These are phyloP conservation scores for Acer saccharum DNA, from an alignment of 345 rosid genomes.

Conservation along the genomic window DNA sequence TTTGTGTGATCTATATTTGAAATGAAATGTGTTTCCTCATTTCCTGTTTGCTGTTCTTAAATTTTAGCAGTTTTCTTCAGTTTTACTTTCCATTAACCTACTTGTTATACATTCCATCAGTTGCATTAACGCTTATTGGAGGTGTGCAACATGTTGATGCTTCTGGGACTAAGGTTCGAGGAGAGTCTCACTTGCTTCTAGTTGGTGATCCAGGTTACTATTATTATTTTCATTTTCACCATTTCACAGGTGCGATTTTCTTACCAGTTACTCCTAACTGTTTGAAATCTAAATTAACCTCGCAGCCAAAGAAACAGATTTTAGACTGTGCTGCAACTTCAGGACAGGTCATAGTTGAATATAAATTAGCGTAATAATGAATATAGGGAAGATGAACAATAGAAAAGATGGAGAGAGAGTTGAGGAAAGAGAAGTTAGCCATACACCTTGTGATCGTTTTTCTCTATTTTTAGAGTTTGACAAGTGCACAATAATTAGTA, in stretches of 20 bases:
- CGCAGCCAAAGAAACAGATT: background rate
- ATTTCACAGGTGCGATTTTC: background rate
- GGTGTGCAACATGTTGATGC: slow-evolving; percentile 97
- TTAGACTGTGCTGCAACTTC: slow-evolving; percentile 1
- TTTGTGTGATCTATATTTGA: background rate
- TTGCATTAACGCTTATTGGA: slow-evolving; percentile 89
- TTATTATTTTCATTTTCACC: background rate
- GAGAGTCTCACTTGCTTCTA: slow-evolving; percentile 95
- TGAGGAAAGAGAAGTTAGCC: background rate
- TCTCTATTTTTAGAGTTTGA: no score
- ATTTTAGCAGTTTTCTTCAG: background rate
- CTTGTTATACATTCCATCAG: slow-evolving; percentile 37
- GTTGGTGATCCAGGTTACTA: slow-evolving; percentile 86
- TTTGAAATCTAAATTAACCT: background rate
- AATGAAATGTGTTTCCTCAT: background rate
- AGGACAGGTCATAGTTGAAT: background rate
- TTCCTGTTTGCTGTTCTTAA: background rate
- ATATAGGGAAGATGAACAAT: background rate
- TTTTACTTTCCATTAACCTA: background rate
- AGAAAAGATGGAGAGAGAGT: background rate
- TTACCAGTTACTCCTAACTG: background rate
- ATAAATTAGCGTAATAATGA: background rate
- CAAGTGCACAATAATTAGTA: no score
- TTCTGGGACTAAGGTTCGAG: slow-evolving; percentile 94
- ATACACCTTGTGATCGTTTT: background rate